Percentiles rank a stretch among this genome's conserved stretches.
phyloP scores from a whole-genome alignment of 805 yeast species.

The Kregervanrija pseudodelftensis region DNA sequence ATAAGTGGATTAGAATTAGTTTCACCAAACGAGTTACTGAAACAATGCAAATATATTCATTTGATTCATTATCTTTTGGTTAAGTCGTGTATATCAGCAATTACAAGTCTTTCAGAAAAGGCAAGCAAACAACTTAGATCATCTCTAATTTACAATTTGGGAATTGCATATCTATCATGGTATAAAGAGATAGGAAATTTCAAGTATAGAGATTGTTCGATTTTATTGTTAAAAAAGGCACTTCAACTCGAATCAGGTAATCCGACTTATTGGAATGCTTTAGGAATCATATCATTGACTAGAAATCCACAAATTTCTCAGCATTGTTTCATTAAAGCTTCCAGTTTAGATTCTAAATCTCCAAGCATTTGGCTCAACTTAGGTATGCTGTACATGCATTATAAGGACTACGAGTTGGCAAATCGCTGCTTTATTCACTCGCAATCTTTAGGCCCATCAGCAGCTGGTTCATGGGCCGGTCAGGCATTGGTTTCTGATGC shows the following conservation, averaged over 20 bases:
- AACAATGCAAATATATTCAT: no score
- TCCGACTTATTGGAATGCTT: constrained; percentile 69
- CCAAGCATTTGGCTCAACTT: constrained; percentile 72
- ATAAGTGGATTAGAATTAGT: no score
- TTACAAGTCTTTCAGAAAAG: constrained; percentile 29
- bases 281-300: constrained; percentile 69
- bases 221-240: constrained; percentile 55
- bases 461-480: constrained; percentile 76
- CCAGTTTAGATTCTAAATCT: constrained; percentile 60
- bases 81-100: constrained; percentile 40
- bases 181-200: constrained; percentile 20
- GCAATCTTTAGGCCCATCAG: constrained; percentile 76
- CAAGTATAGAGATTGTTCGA: constrained; percentile 42
- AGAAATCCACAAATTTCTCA: constrained; percentile 71
- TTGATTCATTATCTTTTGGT: constrained; percentile 29
- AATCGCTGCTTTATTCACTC: constrained; percentile 64
- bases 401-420: constrained; percentile 67
- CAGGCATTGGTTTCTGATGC: constrained; percentile 59
- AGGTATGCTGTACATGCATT: constrained; percentile 65
- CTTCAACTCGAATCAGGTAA: constrained; percentile 66
- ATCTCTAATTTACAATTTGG: constrained; percentile 59
- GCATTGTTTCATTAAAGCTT: constrained; percentile 85
- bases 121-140: constrained; percentile 46
- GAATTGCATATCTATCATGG: constrained; percentile 51
- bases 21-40: no score